These are phyloP conservation scores for Fusarium poae DNA, from an alignment of 2,329 filamentous ascomycete genomes.

Conservation along the genomic window DNA sequence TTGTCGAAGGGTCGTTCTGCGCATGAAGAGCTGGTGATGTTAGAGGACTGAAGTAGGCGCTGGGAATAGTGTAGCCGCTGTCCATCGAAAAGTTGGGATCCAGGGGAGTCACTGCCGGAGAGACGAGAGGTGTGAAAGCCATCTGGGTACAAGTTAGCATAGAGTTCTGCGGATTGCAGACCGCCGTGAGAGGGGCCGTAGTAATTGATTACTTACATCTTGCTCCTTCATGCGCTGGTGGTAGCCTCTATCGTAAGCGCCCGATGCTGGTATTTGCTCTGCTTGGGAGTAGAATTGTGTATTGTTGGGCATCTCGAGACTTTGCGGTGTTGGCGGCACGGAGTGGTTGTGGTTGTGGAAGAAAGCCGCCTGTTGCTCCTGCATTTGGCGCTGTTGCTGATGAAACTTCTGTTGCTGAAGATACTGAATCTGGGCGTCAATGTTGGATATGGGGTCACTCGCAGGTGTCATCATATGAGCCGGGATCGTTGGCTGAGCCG, in stretches of 20 bases:
- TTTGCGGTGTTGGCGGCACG: conserved; percentile 84
- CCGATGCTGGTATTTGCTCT: conserved; percentile 65
- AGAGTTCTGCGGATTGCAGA: background rate
- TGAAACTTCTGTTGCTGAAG: conserved; percentile 73
- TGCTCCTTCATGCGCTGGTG: conserved; percentile 76
- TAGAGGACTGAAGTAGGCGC: conserved; percentile 84
- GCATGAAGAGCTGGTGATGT: conserved; percentile 85
- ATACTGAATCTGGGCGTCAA: conserved; percentile 76
- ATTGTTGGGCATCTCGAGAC: conserved; percentile 76
- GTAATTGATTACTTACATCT: conserved; percentile 63
- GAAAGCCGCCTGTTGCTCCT: conserved; percentile 69
- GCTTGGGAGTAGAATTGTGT: conserved; percentile 71
- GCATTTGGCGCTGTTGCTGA: conserved; percentile 69
- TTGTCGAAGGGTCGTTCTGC: conserved; percentile 40
- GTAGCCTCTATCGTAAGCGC: conserved; percentile 73
- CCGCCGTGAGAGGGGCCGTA: background rate
- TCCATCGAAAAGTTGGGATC: conserved; percentile 77
- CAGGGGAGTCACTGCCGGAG: conserved; percentile 85
- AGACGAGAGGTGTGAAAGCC: conserved; percentile 84
- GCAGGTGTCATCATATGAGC: conserved; percentile 61
- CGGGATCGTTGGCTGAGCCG: conserved; percentile 61
- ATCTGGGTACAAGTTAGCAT: conserved; percentile 62
- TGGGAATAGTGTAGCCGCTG: conserved; percentile 71
- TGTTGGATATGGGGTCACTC: conserved; percentile 67
- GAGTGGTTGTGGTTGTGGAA: conserved; percentile 69